Percentiles rank a stretch among this genome's conserved stretches.
These are phyloP conservation scores for Monosporascus ibericus DNA, from an alignment of 2,329 filamentous ascomycete species.

Conservation along the genomic window DNA sequence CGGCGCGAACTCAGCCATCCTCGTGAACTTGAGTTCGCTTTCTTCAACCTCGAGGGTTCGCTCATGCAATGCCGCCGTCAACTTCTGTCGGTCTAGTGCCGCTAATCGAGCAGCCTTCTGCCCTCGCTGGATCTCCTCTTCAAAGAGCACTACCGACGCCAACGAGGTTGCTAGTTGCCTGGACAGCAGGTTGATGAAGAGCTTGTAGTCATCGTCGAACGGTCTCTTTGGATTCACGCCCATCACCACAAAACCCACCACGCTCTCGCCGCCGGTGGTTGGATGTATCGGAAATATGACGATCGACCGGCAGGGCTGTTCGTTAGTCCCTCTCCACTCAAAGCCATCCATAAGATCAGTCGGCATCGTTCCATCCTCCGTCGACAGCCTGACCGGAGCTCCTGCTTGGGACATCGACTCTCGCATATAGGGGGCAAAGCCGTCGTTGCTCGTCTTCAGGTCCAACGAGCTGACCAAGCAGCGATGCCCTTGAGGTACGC, in stretches of 20 bases:
- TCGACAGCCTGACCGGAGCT: slow-evolving; percentile 60
- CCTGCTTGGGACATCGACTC: slow-evolving; percentile 64
- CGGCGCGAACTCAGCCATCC: slow-evolving; percentile 79
- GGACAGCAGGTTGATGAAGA: slow-evolving; percentile 70
- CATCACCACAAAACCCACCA: slow-evolving; percentile 72
- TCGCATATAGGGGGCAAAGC: slow-evolving; percentile 70
- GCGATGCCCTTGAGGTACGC: slow-evolving; percentile 58
- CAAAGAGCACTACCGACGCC: slow-evolving; percentile 75
- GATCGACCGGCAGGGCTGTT: slow-evolving; percentile 62
- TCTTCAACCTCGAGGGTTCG: slow-evolving; percentile 56
- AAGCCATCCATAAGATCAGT: slow-evolving; percentile 59
- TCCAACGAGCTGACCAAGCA: slow-evolving; percentile 59
- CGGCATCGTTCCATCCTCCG: slow-evolving; percentile 62
- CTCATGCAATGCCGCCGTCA: slow-evolving; percentile 68
- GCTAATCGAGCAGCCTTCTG: slow-evolving; percentile 69
- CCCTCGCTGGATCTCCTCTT: slow-evolving; percentile 73
- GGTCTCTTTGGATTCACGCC: slow-evolving; percentile 73
- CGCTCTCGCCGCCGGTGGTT: slow-evolving; percentile 62
- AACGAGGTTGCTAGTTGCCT: slow-evolving; percentile 74
- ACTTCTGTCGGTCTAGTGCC: slow-evolving; percentile 68
- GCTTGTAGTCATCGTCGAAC: slow-evolving; percentile 73
- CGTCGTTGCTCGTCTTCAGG: slow-evolving; percentile 61
- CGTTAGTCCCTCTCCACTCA: slow-evolving; percentile 59
- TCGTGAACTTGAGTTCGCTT: slow-evolving; percentile 72
- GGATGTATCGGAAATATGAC: slow-evolving; percentile 76